Evolutionary conservation across 106 monocot species (phyloP).

Genomic region (Chionographis japonica): DNA sequence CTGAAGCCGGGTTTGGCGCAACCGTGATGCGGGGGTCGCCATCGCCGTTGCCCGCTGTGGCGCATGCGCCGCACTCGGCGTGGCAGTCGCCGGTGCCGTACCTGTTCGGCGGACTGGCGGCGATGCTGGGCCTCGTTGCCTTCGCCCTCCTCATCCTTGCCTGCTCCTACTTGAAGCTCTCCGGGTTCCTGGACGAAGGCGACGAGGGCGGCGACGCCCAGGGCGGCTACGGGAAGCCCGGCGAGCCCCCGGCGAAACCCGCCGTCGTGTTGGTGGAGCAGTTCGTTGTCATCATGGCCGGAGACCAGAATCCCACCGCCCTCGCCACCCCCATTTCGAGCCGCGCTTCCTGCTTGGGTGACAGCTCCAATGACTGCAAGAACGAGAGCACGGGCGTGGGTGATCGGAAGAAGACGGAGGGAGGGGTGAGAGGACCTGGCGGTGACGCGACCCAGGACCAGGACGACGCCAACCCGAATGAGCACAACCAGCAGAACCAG

Average conservation of each 20-base stretch:
- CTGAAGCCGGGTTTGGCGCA: no score
- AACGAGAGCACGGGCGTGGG: no score
- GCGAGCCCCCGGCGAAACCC: background rate
- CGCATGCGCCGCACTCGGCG: background rate
- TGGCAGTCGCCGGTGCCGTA: conserved; percentile 45
- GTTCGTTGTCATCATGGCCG: conserved; percentile 32
- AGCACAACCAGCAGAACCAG: no score
- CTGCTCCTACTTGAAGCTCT: conserved; percentile 31
- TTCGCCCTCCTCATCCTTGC: conserved; percentile 30
- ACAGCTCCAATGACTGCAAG: no score
- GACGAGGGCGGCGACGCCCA: background rate
- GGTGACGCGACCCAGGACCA: background rate
- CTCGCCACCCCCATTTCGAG: conserved; percentile 20
- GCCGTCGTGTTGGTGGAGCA: conserved; percentile 2
- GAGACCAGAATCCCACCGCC: conserved; percentile 21
- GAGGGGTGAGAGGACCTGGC: no score
- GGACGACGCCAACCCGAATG: background rate
- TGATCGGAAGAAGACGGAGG: no score
- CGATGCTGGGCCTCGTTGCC: conserved; percentile 33
- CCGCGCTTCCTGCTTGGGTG: conserved; percentile 9
- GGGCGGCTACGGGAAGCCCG: background rate
- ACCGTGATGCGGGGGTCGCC: no score
- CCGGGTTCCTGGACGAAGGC: background rate
- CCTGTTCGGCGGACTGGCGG: conserved; percentile 32
- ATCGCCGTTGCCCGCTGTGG: no score